Percentiles rank a stretch among this genome's conserved stretches.
phyloP scores from a whole-genome alignment of 2,329 filamentous ascomycete species.

The Colletotrichum godetiae region DNA sequence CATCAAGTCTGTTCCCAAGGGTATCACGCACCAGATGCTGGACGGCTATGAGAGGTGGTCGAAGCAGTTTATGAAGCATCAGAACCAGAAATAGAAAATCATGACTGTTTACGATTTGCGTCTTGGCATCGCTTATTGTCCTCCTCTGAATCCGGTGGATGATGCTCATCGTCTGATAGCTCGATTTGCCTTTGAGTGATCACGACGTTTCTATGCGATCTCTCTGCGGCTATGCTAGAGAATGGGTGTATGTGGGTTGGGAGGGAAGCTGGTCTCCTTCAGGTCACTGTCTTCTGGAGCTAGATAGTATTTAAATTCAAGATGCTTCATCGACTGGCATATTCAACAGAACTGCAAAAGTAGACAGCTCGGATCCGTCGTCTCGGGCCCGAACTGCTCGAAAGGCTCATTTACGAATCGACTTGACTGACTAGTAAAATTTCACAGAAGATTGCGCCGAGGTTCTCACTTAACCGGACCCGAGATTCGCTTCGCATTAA shows the following conservation, averaged over 20 bases:
- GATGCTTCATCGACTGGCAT: neutral
- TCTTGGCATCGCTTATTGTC: neutral
- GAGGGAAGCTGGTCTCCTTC: too few species aligned
- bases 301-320: too few species aligned
- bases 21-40: slow-evolving; percentile 70
- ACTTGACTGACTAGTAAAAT: neutral
- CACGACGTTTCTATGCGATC: too few species aligned
- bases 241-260: too few species aligned
- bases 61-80: slow-evolving; percentile 39
- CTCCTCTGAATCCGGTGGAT: neutral
- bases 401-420: neutral
- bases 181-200: neutral
- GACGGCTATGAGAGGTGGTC: slow-evolving; percentile 69
- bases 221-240: too few species aligned
- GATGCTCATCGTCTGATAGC: neutral
- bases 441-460: neutral
- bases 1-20: slow-evolving; percentile 60
- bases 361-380: neutral
- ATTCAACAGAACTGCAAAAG: neutral
- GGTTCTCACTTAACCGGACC: neutral
- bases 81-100: slow-evolving; percentile 29
- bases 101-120: neutral
- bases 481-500: neutral
- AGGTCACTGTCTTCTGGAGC: too few species aligned
- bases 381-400: neutral